Conservation (phyloP, 2,329 filamentous ascomycete genomes). For the Botrytis cinerea region DNA sequence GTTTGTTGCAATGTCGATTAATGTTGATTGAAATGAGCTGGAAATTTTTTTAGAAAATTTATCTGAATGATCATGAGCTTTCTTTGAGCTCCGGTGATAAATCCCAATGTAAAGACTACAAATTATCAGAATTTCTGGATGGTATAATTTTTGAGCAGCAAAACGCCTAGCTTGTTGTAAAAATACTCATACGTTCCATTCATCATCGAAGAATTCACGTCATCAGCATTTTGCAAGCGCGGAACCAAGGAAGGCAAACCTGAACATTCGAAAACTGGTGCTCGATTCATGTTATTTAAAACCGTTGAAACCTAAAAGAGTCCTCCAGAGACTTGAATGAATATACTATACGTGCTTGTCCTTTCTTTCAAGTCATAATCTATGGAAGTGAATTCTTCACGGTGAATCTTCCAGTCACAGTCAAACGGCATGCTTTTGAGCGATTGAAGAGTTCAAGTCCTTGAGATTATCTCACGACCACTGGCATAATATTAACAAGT, state of each 20-base stretch:
- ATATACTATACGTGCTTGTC: not conserved
- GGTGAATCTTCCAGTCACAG: not conserved
- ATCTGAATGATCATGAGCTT: not conserved
- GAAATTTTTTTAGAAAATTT: no score
- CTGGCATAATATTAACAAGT: no score
- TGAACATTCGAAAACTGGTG: not conserved
- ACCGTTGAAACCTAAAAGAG: not conserved
- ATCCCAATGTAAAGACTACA: not conserved
- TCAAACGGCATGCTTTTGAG: not conserved
- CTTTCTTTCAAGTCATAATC: not conserved
- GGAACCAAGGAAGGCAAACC: not conserved
- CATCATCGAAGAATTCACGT: not conserved
- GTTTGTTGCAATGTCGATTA: rapidly evolving
- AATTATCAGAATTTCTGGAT: not conserved
- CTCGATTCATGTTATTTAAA: not conserved
- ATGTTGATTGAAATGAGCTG: not conserved
- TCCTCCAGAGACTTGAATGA: not conserved
- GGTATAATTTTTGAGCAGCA: no score
- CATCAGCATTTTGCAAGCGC: not conserved
- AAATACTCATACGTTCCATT: not conserved
- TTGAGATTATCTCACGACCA: not conserved
- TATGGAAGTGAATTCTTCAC: not conserved
- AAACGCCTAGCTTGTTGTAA: not conserved
- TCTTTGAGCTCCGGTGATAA: not conserved
- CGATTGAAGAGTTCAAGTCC: no score